These are phyloP conservation scores for Kokia cookei DNA, from an alignment of 441 rosid genomes.

Conservation along the genomic window DNA sequence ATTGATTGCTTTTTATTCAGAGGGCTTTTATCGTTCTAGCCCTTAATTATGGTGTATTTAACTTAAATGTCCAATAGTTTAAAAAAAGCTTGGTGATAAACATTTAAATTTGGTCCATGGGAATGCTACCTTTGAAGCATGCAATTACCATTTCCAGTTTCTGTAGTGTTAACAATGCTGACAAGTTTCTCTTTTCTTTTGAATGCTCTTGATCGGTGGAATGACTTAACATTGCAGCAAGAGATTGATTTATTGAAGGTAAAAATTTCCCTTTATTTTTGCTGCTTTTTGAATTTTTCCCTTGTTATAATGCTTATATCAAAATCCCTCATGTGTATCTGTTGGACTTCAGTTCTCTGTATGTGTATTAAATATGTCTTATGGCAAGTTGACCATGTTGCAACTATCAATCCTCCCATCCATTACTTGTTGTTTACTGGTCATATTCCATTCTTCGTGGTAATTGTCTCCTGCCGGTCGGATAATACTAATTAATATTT, in stretches of 20 bases:
- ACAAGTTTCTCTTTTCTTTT: conserved; percentile 29
- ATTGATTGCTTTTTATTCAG: not conserved
- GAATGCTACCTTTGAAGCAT: not conserved
- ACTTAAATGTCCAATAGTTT: not conserved
- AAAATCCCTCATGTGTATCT: not conserved
- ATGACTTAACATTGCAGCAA: conserved; percentile 53
- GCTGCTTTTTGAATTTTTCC: not conserved
- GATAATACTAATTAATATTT: conserved; percentile 7
- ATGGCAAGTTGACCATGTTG: not conserved
- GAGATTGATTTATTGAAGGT: conserved; percentile 99
- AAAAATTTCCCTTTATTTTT: not conserved
- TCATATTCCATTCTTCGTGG: not conserved
- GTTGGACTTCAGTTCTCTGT: not conserved
- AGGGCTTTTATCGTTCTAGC: not conserved
- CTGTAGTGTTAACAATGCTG: conserved; percentile 20
- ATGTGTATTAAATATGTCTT: not conserved
- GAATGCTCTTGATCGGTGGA: conserved; percentile 27
- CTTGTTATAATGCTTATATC: not conserved
- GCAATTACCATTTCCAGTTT: not conserved
- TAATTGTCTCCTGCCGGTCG: not conserved
- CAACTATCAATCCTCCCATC: not conserved
- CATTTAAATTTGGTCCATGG: not conserved
- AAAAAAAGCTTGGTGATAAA: not conserved
- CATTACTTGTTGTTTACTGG: not conserved
- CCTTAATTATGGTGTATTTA: not conserved